Conservation (phyloP, 257 asterid species). For the Rubia yunnanensis region DNA sequence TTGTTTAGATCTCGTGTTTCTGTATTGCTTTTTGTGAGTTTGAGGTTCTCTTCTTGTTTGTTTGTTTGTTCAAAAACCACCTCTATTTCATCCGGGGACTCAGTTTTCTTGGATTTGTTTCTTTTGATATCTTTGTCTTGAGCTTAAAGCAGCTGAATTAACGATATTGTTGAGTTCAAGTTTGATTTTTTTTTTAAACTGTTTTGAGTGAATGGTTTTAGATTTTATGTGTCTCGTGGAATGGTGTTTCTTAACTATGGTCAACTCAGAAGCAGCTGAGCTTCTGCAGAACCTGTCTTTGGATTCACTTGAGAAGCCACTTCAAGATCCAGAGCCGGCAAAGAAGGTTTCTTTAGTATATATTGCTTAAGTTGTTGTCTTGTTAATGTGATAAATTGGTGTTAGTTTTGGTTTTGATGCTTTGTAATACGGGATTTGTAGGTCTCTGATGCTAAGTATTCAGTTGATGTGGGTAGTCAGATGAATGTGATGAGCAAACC, state of each 20-base stretch:
- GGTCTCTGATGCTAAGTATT: slow-evolving; percentile 21
- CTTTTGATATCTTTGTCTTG: background rate
- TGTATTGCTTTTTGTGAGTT: background rate
- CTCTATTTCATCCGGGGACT: background rate
- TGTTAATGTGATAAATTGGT: background rate
- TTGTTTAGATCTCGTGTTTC: background rate
- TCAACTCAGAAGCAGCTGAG: slow-evolving; percentile 24
- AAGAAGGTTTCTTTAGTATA: slow-evolving; percentile 16
- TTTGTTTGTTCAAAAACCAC: background rate
- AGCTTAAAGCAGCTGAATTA: background rate
- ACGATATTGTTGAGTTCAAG: background rate
- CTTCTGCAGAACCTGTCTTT: slow-evolving; percentile 29
- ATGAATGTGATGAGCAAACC: slow-evolving; percentile 23
- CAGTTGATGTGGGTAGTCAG: slow-evolving; percentile 16
- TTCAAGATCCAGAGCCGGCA: slow-evolving; percentile 22
- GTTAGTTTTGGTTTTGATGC: background rate
- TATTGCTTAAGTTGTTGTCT: background rate
- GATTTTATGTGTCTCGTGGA: too few relatives aligned
- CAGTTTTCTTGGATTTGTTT: slow-evolving; percentile 1
- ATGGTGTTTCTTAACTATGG: slow-evolving; percentile 5
- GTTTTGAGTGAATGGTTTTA: background rate
- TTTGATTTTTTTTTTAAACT: background rate
- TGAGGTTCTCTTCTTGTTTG: background rate
- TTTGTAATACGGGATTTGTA: background rate
- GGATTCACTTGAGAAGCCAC: slow-evolving; percentile 23